Percentiles rank a stretch among this genome's conserved stretches.
Evolutionary conservation across 2,329 filamentous ascomycete species (phyloP).

Genomic region (Achaetomium macrosporum): DNA sequence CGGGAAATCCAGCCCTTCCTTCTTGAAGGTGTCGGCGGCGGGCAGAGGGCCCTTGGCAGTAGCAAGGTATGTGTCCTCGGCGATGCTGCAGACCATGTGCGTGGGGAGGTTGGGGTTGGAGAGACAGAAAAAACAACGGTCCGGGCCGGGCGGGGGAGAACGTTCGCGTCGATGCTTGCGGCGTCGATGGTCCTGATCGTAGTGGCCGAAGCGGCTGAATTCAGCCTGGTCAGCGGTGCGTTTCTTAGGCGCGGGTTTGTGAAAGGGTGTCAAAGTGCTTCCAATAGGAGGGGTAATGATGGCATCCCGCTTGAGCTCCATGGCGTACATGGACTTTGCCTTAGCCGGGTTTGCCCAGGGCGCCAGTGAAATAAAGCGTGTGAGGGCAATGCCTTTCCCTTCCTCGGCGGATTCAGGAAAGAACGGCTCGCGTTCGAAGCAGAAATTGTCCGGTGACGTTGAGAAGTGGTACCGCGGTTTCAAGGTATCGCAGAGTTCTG

Average conservation of each 20-base stretch:
- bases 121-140: conserved; percentile 91
- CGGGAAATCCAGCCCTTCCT: conserved; percentile 65
- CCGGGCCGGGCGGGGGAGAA: conserved; percentile 60
- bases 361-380: conserved; percentile 86
- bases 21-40: conserved; percentile 59
- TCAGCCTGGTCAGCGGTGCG: conserved; percentile 45
- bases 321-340: conserved; percentile 76
- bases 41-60: conserved; percentile 87
- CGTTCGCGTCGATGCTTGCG: conserved; percentile 35
- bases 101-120: conserved; percentile 77
- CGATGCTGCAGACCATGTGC: conserved; percentile 87
- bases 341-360: conserved; percentile 69
- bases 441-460: conserved; percentile 57
- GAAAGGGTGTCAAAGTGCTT: conserved; percentile 70
- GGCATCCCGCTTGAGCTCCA: conserved; percentile 61
- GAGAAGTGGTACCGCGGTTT: conserved; percentile 93
- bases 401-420: conserved; percentile 55
- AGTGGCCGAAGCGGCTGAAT: conserved; percentile 50
- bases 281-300: conserved; percentile 59
- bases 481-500: conserved; percentile 69
- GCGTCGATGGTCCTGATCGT: conserved; percentile 38
- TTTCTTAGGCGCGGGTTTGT: conserved; percentile 47
- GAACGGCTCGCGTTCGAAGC: conserved; percentile 91
- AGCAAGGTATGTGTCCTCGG: conserved; percentile 80
- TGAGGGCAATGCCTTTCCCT: conserved; percentile 53